Percentiles rank a stretch among this genome's conserved stretches.
Evolutionary conservation across 1,284 basidiomycete species (phyloP).

Genomic region (Gomphus bonarii): DNA sequence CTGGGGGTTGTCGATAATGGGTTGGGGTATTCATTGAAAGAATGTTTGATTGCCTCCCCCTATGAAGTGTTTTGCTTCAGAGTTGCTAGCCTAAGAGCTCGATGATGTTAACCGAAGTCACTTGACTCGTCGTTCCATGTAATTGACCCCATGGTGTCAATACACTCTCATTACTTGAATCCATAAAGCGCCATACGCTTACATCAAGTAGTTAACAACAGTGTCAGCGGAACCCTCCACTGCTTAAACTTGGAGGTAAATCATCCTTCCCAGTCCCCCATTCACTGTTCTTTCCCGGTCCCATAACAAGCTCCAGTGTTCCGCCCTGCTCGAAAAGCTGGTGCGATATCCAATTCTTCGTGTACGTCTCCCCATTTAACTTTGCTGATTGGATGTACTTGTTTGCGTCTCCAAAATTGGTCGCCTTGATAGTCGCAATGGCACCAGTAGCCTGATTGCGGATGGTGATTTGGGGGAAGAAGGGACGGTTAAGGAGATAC

Average conservation of each 20-base stretch:
- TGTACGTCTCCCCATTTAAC: slow-evolving; percentile 13
- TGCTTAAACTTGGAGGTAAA: slow-evolving; percentile 14
- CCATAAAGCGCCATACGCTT: too few species aligned
- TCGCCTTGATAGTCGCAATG: slow-evolving; percentile 9
- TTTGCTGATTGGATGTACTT: slow-evolving; percentile 16
- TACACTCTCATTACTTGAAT: neutral
- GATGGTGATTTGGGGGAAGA: slow-evolving; percentile 49
- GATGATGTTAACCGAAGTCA: too few species aligned
- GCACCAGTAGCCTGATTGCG: slow-evolving; percentile 29
- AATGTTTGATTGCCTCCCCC: too few species aligned
- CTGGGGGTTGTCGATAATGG: too few species aligned
- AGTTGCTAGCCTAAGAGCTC: too few species aligned
- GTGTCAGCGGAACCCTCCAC: slow-evolving; percentile 1
- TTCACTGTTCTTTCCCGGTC: slow-evolving; percentile 6
- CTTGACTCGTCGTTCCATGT: too few species aligned
- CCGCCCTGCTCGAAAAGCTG: slow-evolving; percentile 14
- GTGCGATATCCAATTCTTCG: slow-evolving; percentile 15
- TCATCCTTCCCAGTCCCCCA: slow-evolving; percentile 13
- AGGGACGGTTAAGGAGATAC: slow-evolving; percentile 50
- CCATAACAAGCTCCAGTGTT: slow-evolving; percentile 14
- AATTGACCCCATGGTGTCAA: too few species aligned
- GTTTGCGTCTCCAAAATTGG: slow-evolving; percentile 14
- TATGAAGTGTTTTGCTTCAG: too few species aligned
- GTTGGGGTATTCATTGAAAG: too few species aligned
- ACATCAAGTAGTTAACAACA: neutral